These are phyloP conservation scores for Periconia macrospinosa DNA, from an alignment of 2,329 filamentous ascomycete genomes.

Conservation along the genomic window DNA sequence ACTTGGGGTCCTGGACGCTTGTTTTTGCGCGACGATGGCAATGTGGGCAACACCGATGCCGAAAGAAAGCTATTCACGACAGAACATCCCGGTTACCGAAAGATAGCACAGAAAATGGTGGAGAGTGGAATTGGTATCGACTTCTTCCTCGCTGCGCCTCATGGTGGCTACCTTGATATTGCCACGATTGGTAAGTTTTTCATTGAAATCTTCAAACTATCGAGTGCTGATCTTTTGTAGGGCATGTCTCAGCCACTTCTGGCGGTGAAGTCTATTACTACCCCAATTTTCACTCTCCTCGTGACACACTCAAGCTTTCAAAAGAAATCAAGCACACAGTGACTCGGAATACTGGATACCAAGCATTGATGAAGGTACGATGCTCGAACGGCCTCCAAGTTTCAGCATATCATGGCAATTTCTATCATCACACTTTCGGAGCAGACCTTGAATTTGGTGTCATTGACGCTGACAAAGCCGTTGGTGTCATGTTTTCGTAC, in stretches of 20 bases:
- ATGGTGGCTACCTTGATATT: conserved; percentile 88
- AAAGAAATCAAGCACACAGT: conserved; percentile 85
- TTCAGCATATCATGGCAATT: conserved; percentile 92
- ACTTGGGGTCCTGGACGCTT: conserved; percentile 89
- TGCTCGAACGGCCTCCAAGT: conserved; percentile 97
- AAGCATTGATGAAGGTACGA: conserved; percentile 96
- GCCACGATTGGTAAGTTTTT: conserved; percentile 75
- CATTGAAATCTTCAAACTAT: neutral
- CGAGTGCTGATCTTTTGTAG: conserved; percentile 45
- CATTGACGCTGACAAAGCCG: conserved; percentile 90
- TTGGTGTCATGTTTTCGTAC: conserved; percentile 89
- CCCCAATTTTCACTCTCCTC: conserved; percentile 87
- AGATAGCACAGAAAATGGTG: conserved; percentile 84
- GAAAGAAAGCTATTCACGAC: conserved; percentile 92
- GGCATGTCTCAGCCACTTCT: conserved; percentile 83
- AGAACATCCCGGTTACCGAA: conserved; percentile 86
- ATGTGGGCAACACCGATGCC: conserved; percentile 75
- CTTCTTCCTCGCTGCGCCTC: conserved; percentile 91
- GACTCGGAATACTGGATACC: conserved; percentile 88
- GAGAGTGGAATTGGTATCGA: conserved; percentile 85
- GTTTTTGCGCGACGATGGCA: conserved; percentile 84
- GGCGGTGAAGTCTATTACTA: conserved; percentile 97
- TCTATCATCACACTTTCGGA: conserved; percentile 91
- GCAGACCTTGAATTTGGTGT: conserved; percentile 92
- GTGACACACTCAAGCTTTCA: conserved; percentile 81